phyloP scores from a whole-genome alignment of 1,139 yeast species.

The Saccharomyces hybrid region DNA sequence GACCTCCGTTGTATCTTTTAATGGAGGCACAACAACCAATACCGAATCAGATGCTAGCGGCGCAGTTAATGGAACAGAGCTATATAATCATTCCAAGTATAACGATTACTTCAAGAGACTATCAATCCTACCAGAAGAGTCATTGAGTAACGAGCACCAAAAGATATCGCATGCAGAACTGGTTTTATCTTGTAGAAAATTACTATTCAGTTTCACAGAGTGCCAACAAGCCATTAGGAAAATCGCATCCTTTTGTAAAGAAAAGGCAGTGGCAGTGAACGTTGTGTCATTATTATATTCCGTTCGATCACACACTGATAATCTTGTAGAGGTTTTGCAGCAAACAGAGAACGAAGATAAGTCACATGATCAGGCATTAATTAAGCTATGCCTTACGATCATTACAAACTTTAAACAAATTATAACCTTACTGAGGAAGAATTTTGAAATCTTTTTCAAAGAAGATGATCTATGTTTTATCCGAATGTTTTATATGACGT shows the following conservation, averaged over 20 bases:
- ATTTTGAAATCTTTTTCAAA: constrained; percentile 42
- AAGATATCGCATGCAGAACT: constrained; percentile 33
- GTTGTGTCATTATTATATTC: constrained; percentile 50
- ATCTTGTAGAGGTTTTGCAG: constrained; percentile 52
- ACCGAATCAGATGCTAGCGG: background rate
- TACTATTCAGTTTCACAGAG: constrained; percentile 58
- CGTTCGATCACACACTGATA: constrained; percentile 53
- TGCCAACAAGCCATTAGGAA: constrained; percentile 62
- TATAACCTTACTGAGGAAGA: constrained; percentile 43
- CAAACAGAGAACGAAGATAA: constrained; percentile 43
- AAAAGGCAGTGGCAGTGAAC: constrained; percentile 52
- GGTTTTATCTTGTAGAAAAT: constrained; percentile 48
- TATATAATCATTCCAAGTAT: constrained; percentile 36
- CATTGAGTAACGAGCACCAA: constrained; percentile 13
- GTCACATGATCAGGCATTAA: constrained; percentile 32
- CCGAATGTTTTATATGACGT: constrained; percentile 62
- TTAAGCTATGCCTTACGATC: constrained; percentile 34
- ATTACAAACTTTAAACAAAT: constrained; percentile 44
- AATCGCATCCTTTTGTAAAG: constrained; percentile 59
- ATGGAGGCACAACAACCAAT: background rate
- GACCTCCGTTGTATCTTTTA: background rate
- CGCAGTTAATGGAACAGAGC: constrained; percentile 11
- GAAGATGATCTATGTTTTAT: constrained; percentile 62
- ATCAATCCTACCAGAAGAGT: constrained; percentile 58
- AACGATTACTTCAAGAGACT: constrained; percentile 66